Conservation (phyloP, 2,329 filamentous ascomycete genomes). For the Neopestalotiopsis clavispora region DNA sequence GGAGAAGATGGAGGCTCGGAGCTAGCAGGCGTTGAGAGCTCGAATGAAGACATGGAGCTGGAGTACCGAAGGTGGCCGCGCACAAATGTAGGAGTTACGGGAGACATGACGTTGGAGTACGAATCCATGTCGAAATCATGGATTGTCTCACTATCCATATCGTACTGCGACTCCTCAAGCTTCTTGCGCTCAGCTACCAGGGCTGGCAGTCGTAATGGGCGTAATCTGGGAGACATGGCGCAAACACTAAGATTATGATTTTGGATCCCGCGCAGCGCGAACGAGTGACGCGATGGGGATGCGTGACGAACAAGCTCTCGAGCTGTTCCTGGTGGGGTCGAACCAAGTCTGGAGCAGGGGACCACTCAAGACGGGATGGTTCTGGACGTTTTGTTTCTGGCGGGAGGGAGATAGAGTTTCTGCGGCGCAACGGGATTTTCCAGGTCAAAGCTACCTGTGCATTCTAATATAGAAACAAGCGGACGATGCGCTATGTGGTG, state of each 20-base stretch:
- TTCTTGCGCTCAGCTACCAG: slow-evolving; percentile 36
- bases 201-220: slow-evolving; percentile 37
- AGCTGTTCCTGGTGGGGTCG: slow-evolving; percentile 14
- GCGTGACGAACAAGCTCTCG: slow-evolving; percentile 2
- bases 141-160: slow-evolving; percentile 44
- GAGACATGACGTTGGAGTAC: slow-evolving; percentile 71
- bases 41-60: slow-evolving; percentile 81
- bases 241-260: neutral
- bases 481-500: slow-evolving; percentile 5
- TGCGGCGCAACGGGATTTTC: slow-evolving; percentile 10
- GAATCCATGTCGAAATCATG: slow-evolving; percentile 50
- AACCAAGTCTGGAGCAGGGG: neutral
- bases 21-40: slow-evolving; percentile 58
- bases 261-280: neutral
- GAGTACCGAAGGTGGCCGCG: slow-evolving; percentile 68
- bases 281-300: neutral
- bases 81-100: slow-evolving; percentile 73
- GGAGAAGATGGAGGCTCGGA: slow-evolving; percentile 61
- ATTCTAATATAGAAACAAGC: slow-evolving; percentile 18
- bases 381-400: slow-evolving; percentile 11
- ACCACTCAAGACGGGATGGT: neutral
- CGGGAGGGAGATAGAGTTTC: slow-evolving; percentile 6
- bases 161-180: slow-evolving; percentile 31
- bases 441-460: slow-evolving; percentile 17
- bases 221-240: slow-evolving; percentile 35